Evolutionary conservation across 139 green algal genomes (phyloP), one percentile per base, ranked within the genome.

Genomic region (Pseudopediastrum boryanum): DNA sequence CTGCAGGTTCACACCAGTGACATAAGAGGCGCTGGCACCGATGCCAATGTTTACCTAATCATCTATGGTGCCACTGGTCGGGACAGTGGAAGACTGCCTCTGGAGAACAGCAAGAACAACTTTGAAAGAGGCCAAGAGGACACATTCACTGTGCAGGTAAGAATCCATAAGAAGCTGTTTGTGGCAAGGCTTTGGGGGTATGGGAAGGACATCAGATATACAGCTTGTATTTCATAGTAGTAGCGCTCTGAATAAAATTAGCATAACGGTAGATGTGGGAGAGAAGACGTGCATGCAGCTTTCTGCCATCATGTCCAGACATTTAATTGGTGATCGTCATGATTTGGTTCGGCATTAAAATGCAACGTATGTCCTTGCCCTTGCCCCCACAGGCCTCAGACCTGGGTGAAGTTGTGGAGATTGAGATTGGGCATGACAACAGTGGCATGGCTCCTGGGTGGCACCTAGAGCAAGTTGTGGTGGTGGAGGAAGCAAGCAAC

Each of bases 391-490:
- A n/a, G n/a, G n/a, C n/a, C n/a, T n/a, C n/a, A n/a, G 78, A 88
- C 66, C 51, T 89, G 5, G 87, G 84, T 2, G 81, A 83, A 13
- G 59, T 91, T 25, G 42, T 65, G 1, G 80, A 85, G 56, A 80
- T 91, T 13, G 78, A 89, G 68, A 86, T 91, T 50, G 84, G 84
- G 23, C 87, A 91, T 52, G 87, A 91, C 75, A 87, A 88, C 80
- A 73, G 44, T 10, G 87, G 87, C 6, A 38, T 73, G 7, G 77
- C 64, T 29, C 56, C 87, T 4, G 87, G 75, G 54, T 67, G 75
- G 77, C 51, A 83, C 68, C 69, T 82, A 29, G 65, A 76, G 68
- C 65, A 88, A 64, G 74, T 86, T n/a, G 71, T 89, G 43, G 75
- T 91, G n/a, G 44, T 83, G 64, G 82, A 91, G 48, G 69, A 85